Conservation (phyloP, 164 flowering plant species). For the Sextonia rubra region DNA sequence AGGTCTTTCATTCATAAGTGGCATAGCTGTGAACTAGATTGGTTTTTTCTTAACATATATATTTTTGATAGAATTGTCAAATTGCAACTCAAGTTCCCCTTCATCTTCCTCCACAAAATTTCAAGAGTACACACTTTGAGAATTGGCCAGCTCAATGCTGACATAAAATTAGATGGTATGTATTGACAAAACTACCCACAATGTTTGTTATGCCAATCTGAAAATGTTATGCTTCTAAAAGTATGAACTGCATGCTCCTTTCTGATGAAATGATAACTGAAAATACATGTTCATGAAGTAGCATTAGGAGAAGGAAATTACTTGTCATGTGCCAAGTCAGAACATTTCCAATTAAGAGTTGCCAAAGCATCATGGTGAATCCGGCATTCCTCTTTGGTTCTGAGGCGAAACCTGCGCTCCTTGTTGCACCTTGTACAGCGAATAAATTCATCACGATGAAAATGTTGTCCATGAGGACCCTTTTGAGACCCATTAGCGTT, state of each 20-base stretch:
- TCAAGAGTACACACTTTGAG: neutral
- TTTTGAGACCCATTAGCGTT: constrained; percentile 44
- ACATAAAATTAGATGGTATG: neutral
- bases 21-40: too few species aligned
- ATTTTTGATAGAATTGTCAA: neutral
- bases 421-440: constrained; percentile 60
- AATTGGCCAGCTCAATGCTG: neutral
- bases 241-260: too few species aligned
- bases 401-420: constrained; percentile 75
- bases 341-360: constrained; percentile 62
- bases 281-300: neutral
- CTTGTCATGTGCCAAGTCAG: constrained; percentile 67
- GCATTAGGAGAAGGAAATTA: constrained; percentile 26
- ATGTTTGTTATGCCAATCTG: neutral
- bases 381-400: constrained; percentile 78
- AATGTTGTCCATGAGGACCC: constrained; percentile 41
- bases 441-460: constrained; percentile 81
- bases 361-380: constrained; percentile 69
- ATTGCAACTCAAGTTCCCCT: neutral
- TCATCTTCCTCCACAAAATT: neutral
- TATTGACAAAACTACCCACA: neutral
- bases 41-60: neutral
- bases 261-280: neutral
- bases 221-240: neutral
- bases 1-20: too few species aligned